Percentiles rank a stretch among this genome's conserved stretches.
phyloP scores from a whole-genome alignment of 2,329 filamentous ascomycete species.

The Alternaria brassicicola region DNA sequence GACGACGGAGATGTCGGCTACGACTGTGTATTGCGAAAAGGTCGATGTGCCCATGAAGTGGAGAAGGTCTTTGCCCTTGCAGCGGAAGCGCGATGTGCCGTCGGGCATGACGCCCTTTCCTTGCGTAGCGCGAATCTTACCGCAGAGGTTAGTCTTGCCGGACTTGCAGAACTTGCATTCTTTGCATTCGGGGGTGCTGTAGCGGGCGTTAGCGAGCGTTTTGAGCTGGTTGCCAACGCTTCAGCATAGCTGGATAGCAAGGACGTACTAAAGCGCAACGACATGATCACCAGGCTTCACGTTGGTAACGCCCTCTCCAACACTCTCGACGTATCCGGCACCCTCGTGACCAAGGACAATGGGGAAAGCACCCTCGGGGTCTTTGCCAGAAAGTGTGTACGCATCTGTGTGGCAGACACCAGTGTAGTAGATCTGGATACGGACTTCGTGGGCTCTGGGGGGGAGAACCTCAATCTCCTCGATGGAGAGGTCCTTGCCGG shows the following conservation, averaged over 20 bases:
- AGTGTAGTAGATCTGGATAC: slow-evolving; percentile 96
- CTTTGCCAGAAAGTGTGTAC: slow-evolving; percentile 78
- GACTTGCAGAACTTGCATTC: slow-evolving; percentile 99
- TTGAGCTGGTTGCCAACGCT: too few species aligned
- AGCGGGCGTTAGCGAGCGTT: slow-evolving; percentile 25
- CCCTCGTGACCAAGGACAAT: slow-evolving; percentile 53
- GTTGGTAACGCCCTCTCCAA: slow-evolving; percentile 92
- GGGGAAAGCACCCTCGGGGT: slow-evolving; percentile 74
- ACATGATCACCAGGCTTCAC: slow-evolving; percentile 95
- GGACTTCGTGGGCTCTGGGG: slow-evolving; percentile 90
- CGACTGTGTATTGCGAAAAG: slow-evolving; percentile 98
- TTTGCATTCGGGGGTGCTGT: slow-evolving; percentile 90
- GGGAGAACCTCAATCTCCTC: slow-evolving; percentile 93
- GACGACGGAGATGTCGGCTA: slow-evolving; percentile 97
- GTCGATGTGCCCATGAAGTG: slow-evolving; percentile 99
- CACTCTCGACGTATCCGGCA: slow-evolving; percentile 54
- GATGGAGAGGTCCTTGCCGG: slow-evolving; percentile 83
- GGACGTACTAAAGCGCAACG: slow-evolving; percentile 50
- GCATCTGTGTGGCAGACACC: slow-evolving; percentile 90
- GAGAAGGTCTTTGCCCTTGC: slow-evolving; percentile 91
- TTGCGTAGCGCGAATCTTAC: slow-evolving; percentile 97
- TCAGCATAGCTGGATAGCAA: not conserved
- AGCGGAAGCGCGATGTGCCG: slow-evolving; percentile 91
- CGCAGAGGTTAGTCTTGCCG: slow-evolving; percentile 98
- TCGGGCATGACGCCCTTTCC: slow-evolving; percentile 97